phyloP scores from a whole-genome alignment of 495 filamentous ascomycete genomes.

The Bombardia bombarda region DNA sequence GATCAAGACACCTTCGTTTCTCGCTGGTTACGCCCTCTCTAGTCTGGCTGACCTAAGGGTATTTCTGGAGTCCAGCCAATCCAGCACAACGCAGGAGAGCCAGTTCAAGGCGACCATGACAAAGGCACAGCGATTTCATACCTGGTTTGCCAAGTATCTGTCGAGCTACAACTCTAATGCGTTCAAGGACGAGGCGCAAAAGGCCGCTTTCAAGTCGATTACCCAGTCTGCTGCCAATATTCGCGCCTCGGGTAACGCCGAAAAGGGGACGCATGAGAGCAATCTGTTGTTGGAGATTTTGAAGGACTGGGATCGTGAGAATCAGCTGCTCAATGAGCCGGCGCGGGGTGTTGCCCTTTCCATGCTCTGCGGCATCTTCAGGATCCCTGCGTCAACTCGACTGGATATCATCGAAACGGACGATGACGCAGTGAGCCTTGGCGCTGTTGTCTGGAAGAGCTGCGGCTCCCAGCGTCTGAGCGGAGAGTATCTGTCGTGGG shows the following conservation, averaged over 20 bases:
- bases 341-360: slow-evolving; percentile 62
- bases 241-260: slow-evolving; percentile 49
- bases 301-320: slow-evolving; percentile 53
- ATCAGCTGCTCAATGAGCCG: slow-evolving; percentile 57
- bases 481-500: slow-evolving; percentile 71
- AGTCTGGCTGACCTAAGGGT: slow-evolving; percentile 64
- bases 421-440: slow-evolving; percentile 49
- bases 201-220: slow-evolving; percentile 54
- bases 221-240: slow-evolving; percentile 54
- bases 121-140: slow-evolving; percentile 58
- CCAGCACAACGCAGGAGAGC: slow-evolving; percentile 65
- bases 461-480: slow-evolving; percentile 54
- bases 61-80: slow-evolving; percentile 60
- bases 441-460: slow-evolving; percentile 63
- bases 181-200: slow-evolving; percentile 37
- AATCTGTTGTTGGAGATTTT: slow-evolving; percentile 67
- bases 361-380: slow-evolving; percentile 67
- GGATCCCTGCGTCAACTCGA: slow-evolving; percentile 42
- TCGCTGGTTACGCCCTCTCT: slow-evolving; percentile 69
- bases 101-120: slow-evolving; percentile 62
- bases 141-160: slow-evolving; percentile 63
- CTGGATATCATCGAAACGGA: slow-evolving; percentile 58
- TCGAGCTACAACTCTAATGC: slow-evolving; percentile 43
- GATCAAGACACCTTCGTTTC: slow-evolving; percentile 56
- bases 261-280: slow-evolving; percentile 57